Evolutionary conservation across 129 eudicot species (phyloP), one percentile per base, ranked within the genome.

Genomic region (Logfia minima): DNA sequence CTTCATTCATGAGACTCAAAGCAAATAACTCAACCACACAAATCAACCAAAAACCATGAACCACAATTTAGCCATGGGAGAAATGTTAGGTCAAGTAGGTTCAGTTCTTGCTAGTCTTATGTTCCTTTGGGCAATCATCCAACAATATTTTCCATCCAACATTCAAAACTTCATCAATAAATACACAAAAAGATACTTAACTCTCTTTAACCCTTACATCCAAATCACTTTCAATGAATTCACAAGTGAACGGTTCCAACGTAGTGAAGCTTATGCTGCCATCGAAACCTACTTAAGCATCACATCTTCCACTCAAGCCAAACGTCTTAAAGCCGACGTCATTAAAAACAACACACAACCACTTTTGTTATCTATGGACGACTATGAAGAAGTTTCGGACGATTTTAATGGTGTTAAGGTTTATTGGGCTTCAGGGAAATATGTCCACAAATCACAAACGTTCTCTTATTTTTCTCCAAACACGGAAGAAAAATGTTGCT

Each of bases 91-190:
- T 18, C 70, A 65, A 65, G 22, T 65, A 65, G 70, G 70, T 29
- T 65, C 70, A 29, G 4, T 65, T 17, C 22, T 65, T 31, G 70
- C 70, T 29, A 65, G 70, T 65, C 5, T 16, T 4, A 65, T 65
- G 70, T 65, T 65, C 19, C 22, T 65, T 65, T 65, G 70, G 70
- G 70, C 70, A 17, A 65, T 65, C 22, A 65, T 65, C n/a, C 70
- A 65, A 31, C 70, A 65, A 65, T 65, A 65, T 24, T 65, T 65
- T 8, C 70, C 70, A 2, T 65, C 32, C 70, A 65, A 65, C 24
- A 65, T 65, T 65, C 70, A 45, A 7, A 65, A 65, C 45, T 65
- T 65, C 23, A 28, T 65, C 41, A 24, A 65, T 0, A 65, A 65
- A 65, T 65, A 65, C 70, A 17, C 70, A 1, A 45, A 65, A 65